Evolutionary conservation across 139 green algal genomes (phyloP), one percentile per base, ranked within the genome.

Genomic region (Coccomyxa sp.): DNA sequence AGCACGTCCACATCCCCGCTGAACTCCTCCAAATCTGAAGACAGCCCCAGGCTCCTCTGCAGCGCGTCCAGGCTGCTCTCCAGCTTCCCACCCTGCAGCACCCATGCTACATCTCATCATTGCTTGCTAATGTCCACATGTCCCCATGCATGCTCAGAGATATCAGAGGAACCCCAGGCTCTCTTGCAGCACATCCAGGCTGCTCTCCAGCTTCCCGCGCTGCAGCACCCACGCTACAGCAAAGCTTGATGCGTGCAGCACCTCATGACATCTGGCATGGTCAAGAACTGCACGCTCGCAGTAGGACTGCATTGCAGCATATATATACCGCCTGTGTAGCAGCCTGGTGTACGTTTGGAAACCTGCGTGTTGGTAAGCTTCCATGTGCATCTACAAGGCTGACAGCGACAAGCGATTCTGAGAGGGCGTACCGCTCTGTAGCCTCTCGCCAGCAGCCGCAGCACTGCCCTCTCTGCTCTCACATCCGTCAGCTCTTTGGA

Each of bases 391-490:
- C n/a, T n/a, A n/a, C n/a, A n/a, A n/a, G n/a, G n/a, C n/a, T n/a
- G n/a, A n/a, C n/a, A n/a, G n/a, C n/a, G n/a, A n/a, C n/a, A n/a
- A n/a, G 27, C 50, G 22, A 31, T 64, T 6, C 5, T 3, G 50
- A 64, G 2, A 6, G 3, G 50, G 38, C 31, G 18, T 71, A 76
- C 77, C 41, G 41, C 12, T 40, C 41, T 35, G 16, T 77, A 76
- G 36, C 38, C 77, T 36, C 36, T 40, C 12, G 77, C 77, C 33
- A 34, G 39, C 0, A 55, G 37, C 3, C 79, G 73, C 24, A 82
- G 58, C 44, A 88, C 41, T 36, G 83, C 82, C 10, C 85, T 41
- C 73, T 88, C 71, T 14, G 85, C 85, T 16, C 84, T 55, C 35
- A 71, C 39, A 41, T 88, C 84, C 24, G 10, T 31, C 50, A 83